Evolutionary conservation across 495 filamentous ascomycete species (phyloP).

Genomic region (Neurospora sp.): DNA sequence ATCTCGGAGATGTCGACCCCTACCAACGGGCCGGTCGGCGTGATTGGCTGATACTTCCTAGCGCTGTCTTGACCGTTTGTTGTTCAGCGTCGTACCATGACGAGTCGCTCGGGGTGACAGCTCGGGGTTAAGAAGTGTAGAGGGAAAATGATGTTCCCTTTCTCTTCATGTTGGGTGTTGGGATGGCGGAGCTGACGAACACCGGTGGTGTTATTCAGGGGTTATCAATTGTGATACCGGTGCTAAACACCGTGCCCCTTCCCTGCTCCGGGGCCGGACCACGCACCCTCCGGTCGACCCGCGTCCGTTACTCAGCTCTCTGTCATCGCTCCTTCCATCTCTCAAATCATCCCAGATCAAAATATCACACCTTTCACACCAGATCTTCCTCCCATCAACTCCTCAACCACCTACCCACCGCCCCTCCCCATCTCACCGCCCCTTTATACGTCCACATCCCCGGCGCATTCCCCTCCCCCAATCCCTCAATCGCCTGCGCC

Average conservation of each 20-base stretch:
- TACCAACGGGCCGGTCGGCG: not conserved
- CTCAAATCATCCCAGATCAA: not conserved
- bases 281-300: not conserved
- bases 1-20: not conserved
- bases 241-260: not conserved
- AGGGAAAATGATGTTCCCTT: not conserved
- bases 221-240: not conserved
- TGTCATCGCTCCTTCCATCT: not conserved
- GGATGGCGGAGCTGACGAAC: not conserved
- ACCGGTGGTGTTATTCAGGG: not conserved
- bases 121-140: not conserved
- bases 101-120: not conserved
- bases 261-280: not conserved
- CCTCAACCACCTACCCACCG: slow-evolving; percentile 20
- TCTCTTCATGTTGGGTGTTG: not conserved
- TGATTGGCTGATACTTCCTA: not conserved
- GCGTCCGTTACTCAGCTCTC: not conserved
- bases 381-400: not conserved
- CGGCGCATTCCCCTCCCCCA: slow-evolving; percentile 57
- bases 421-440: slow-evolving; percentile 54
- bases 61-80: not conserved
- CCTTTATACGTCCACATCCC: slow-evolving; percentile 62
- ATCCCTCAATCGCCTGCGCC: slow-evolving; percentile 61
- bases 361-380: not conserved
- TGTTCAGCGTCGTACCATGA: not conserved